Conservation (phyloP, 805 yeast species). For the Brettanomyces nanus region DNA sequence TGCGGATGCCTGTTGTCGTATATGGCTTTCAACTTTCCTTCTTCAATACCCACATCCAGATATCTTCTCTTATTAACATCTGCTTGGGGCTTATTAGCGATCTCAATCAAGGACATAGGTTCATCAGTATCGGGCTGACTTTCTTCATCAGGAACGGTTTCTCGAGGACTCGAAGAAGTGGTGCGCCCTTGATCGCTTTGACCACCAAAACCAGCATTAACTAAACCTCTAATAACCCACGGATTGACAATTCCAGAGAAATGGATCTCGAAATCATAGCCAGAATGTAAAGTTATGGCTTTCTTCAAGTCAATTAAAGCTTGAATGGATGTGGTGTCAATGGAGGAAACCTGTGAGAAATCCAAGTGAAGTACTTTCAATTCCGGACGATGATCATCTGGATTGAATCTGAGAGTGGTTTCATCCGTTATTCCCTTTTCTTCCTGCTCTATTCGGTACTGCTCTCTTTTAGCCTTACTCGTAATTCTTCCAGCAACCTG, state of each 20-base stretch:
- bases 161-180: neutral
- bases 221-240: conserved; percentile 75
- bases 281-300: conserved; percentile 65
- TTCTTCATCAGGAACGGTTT: conserved; percentile 8
- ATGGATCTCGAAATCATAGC: conserved; percentile 81
- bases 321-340: conserved; percentile 78
- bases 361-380: conserved; percentile 72
- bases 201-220: conserved; percentile 69
- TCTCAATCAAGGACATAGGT: neutral
- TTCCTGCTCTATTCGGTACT: conserved; percentile 10
- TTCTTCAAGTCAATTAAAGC: conserved; percentile 67
- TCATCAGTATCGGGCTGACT: conserved; percentile 4
- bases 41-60: conserved; percentile 16
- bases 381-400: conserved; percentile 49
- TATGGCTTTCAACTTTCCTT: conserved; percentile 33
- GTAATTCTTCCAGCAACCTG: neutral
- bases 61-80: conserved; percentile 4
- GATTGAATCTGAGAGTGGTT: too few relatives aligned
- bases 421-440: conserved; percentile 19
- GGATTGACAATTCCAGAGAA: conserved; percentile 79
- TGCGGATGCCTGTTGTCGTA: conserved; percentile 61
- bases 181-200: conserved; percentile 8
- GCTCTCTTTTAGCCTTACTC: neutral
- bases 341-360: conserved; percentile 64
- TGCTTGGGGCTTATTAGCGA: neutral